Conservation (phyloP, 768 basidiomycete genomes). For the Chiua virens region DNA sequence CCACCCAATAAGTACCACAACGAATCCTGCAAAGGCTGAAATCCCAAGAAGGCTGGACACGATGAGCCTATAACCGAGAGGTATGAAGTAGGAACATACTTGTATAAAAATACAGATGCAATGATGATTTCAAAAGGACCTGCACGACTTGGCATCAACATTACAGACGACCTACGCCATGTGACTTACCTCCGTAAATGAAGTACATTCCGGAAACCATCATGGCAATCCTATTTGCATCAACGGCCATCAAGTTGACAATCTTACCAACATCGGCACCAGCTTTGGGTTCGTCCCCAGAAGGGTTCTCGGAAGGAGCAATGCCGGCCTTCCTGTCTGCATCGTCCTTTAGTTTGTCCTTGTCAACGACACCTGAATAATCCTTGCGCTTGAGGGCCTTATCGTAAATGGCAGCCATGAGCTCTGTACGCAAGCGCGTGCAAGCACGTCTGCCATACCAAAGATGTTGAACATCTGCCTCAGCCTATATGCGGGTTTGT, state of each 20-base stretch:
- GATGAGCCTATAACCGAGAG: constrained; percentile 35
- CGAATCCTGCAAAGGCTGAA: constrained; percentile 46
- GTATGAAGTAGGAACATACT: constrained; percentile 39
- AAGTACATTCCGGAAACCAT: constrained; percentile 59
- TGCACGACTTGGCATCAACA: constrained; percentile 13
- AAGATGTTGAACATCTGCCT: constrained; percentile 72
- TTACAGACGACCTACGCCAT: too few species aligned
- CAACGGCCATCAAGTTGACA: constrained; percentile 85
- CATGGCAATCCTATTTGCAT: constrained; percentile 62
- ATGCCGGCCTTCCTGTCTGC: constrained; percentile 22
- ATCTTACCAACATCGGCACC: constrained; percentile 90
- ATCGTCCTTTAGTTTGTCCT: constrained; percentile 36
- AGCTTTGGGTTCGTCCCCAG: constrained; percentile 54
- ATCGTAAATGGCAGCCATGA: constrained; percentile 87
- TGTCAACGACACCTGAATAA: constrained; percentile 72
- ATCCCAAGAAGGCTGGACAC: constrained; percentile 49
- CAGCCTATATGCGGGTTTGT: constrained; percentile 35
- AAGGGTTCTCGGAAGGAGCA: constrained; percentile 24
- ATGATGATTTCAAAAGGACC: constrained; percentile 79
- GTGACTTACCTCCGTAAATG: constrained; percentile 57
- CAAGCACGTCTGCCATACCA: constrained; percentile 80
- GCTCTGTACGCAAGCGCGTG: constrained; percentile 70
- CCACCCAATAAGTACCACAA: constrained; percentile 39
- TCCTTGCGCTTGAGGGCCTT: constrained; percentile 85
- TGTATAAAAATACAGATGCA: constrained; percentile 72